Evolutionary conservation across 2,329 filamentous ascomycete genomes (phyloP).

Genomic region (Claviceps africana): DNA sequence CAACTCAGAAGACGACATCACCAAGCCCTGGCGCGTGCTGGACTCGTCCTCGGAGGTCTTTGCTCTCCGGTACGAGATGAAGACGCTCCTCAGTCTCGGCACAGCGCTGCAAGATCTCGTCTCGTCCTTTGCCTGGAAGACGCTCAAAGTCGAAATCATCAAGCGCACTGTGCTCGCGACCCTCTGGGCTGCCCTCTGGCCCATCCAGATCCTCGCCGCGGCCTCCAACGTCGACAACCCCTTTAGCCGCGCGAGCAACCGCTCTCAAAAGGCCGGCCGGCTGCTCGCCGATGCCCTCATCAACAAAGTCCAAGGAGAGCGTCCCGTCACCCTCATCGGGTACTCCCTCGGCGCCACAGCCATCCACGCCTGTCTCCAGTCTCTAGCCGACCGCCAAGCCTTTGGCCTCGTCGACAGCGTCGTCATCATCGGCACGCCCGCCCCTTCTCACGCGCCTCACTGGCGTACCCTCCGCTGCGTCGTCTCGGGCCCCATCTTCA

Average conservation of each 20-base stretch:
- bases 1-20: slow-evolving; percentile 57
- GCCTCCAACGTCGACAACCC: slow-evolving; percentile 66
- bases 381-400: slow-evolving; percentile 60
- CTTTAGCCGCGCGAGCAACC: slow-evolving; percentile 60
- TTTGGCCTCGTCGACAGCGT: slow-evolving; percentile 78
- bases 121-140: slow-evolving; percentile 58
- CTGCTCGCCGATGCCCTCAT: slow-evolving; percentile 73
- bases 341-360: slow-evolving; percentile 72
- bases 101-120: slow-evolving; percentile 59
- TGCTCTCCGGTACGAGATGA: slow-evolving; percentile 70
- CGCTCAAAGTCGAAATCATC: slow-evolving; percentile 61
- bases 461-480: slow-evolving; percentile 69
- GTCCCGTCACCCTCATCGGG: slow-evolving; percentile 66
- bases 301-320: slow-evolving; percentile 68
- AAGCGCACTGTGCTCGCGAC: slow-evolving; percentile 56
- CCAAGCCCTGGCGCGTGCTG: slow-evolving; percentile 66
- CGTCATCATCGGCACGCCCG: slow-evolving; percentile 68
- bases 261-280: slow-evolving; percentile 66
- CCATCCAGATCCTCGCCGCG: slow-evolving; percentile 50
- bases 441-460: slow-evolving; percentile 54
- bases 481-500: slow-evolving; percentile 70
- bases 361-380: slow-evolving; percentile 69
- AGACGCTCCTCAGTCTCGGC: slow-evolving; percentile 62
- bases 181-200: slow-evolving; percentile 56
- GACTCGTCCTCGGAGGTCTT: slow-evolving; percentile 59